phyloP scores from a whole-genome alignment of 805 yeast species.

The Deakozyma indianensis region DNA sequence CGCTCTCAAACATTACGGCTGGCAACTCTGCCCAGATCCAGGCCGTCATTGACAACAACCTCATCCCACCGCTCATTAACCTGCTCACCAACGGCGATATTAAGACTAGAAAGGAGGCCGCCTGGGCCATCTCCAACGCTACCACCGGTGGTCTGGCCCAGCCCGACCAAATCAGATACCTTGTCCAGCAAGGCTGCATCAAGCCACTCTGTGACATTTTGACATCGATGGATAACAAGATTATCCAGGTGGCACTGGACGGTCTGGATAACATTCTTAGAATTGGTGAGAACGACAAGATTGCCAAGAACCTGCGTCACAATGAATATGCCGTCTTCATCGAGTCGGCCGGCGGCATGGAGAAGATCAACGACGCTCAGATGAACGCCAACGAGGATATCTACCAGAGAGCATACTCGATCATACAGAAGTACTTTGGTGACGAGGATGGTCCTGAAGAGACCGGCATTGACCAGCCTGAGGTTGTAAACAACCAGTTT shows the following conservation, averaged over 20 bases:
- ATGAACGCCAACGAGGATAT: constrained; percentile 82
- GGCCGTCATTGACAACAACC: constrained; percentile 88
- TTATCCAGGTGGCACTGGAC: constrained; percentile 88
- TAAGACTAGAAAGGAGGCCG: constrained; percentile 95
- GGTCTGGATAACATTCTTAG: constrained; percentile 87
- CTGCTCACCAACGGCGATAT: constrained; percentile 71
- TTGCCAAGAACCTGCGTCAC: constrained; percentile 47
- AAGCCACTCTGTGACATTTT: constrained; percentile 92
- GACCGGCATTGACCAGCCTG: constrained; percentile 49
- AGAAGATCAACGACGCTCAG: constrained; percentile 88
- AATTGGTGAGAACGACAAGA: constrained; percentile 89
- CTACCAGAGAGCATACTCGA: constrained; percentile 77
- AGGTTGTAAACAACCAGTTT: constrained; percentile 73
- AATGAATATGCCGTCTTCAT: constrained; percentile 84
- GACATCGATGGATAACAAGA: constrained; percentile 76
- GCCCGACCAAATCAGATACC: constrained; percentile 87
- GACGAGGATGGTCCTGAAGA: constrained; percentile 58
- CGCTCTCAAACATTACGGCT: constrained; percentile 94
- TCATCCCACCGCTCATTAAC: constrained; percentile 82
- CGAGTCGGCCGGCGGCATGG: constrained; percentile 98
- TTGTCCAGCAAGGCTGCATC: constrained; percentile 91
- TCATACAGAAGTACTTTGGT: constrained; percentile 76
- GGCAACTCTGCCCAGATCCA: constrained; percentile 93
- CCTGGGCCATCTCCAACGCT: constrained; percentile 98
- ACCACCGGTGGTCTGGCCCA: constrained; percentile 85